These are phyloP conservation scores for Blastobotrys indianensis DNA, from an alignment of 1,139 yeast species.

Conservation along the genomic window DNA sequence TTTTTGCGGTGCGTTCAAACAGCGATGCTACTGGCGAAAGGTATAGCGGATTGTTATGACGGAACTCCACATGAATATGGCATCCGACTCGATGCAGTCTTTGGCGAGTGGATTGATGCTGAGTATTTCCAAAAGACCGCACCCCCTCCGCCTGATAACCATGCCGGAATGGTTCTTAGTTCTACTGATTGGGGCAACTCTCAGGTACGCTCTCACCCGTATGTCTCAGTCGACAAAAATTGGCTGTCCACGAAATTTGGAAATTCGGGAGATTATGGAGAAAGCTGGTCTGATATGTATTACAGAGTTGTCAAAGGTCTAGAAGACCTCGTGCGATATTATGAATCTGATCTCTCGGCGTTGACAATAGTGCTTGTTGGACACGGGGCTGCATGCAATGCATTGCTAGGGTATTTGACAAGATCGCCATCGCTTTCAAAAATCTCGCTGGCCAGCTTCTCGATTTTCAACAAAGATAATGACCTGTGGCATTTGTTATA, in stretches of 20 bases:
- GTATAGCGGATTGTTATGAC: constrained; percentile 11
- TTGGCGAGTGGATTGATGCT: constrained; percentile 39
- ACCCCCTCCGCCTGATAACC: constrained; percentile 37
- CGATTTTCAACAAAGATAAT: constrained; percentile 15
- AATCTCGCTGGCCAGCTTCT: constrained; percentile 31
- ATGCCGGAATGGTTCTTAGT: constrained; percentile 25
- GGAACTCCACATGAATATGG: constrained; percentile 7
- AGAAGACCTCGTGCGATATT: constrained; percentile 23
- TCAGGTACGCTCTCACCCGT: constrained; percentile 2
- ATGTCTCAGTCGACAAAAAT: constrained; percentile 13
- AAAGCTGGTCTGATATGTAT: constrained; percentile 36
- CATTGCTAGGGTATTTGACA: constrained; percentile 32
- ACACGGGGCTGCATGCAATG: constrained; percentile 39
- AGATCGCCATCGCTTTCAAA: constrained; percentile 32
- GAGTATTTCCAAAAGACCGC: constrained; percentile 33
- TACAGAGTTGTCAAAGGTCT: constrained; percentile 30
- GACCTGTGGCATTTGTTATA: not conserved
- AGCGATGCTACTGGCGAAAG: constrained; percentile 27
- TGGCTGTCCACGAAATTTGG: constrained; percentile 34
- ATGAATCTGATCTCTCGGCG: constrained; percentile 15
- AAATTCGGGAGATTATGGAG: constrained; percentile 35
- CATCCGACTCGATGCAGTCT: constrained; percentile 32
- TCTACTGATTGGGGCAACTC: constrained; percentile 24
- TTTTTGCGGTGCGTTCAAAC: constrained; percentile 38
- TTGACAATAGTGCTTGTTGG: constrained; percentile 33